Conservation (phyloP, 2,329 filamentous ascomycete genomes). For the Whalleya microplaca region DNA sequence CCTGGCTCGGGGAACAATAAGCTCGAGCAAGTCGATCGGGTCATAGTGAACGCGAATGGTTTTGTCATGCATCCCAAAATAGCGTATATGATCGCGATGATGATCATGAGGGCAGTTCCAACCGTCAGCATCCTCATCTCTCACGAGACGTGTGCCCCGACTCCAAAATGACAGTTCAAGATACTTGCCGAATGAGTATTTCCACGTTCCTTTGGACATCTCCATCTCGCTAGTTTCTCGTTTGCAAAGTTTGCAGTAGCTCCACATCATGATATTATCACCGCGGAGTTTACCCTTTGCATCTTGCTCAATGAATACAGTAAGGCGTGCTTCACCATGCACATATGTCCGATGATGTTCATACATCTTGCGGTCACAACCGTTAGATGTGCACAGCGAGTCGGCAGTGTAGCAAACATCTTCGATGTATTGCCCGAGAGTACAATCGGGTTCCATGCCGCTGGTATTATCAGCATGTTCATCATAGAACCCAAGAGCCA, state of each 20-base stretch:
- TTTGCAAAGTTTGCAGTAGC: conserved; percentile 87
- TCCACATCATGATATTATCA: conserved; percentile 95
- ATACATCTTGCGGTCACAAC: conserved; percentile 85
- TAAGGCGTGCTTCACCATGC: conserved; percentile 91
- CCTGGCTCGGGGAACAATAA: conserved; percentile 85
- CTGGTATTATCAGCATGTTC: conserved; percentile 72
- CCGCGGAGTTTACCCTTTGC: conserved; percentile 47
- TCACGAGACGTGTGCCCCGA: conserved; percentile 73
- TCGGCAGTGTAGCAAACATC: conserved; percentile 79
- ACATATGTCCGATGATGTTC: conserved; percentile 97
- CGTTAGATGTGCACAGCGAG: conserved; percentile 78
- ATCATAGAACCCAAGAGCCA: conserved; percentile 91
- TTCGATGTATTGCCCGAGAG: conserved; percentile 92
- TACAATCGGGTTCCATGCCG: conserved; percentile 81
- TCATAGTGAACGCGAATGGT: conserved; percentile 92
- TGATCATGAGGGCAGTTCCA: conserved; percentile 82
- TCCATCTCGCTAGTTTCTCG: conserved; percentile 86
- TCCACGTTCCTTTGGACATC: conserved; percentile 95
- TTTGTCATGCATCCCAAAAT: conserved; percentile 86
- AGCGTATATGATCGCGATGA: conserved; percentile 88
- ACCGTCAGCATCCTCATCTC: conserved; percentile 53
- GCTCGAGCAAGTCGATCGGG: conserved; percentile 87
- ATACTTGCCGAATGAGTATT: conserved; percentile 98
- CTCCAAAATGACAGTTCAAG: conserved; percentile 98
- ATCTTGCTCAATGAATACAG: conserved; percentile 79